Percentiles rank a stretch among this genome's conserved stretches.
phyloP scores from a whole-genome alignment of 164 flowering plant genomes.

The Annona cherimola region DNA sequence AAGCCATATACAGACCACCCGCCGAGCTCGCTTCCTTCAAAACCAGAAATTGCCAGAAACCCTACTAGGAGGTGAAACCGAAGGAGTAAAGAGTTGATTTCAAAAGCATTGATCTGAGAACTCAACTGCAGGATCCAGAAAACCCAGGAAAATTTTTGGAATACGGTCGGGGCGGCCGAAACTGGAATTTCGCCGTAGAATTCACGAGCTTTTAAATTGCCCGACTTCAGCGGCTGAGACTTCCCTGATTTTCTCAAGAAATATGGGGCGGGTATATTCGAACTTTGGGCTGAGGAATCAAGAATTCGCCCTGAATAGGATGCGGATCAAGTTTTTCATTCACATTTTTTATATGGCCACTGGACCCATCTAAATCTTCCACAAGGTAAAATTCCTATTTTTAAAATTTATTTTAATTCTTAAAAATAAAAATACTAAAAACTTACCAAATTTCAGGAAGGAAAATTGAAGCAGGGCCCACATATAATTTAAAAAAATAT shows the following conservation, averaged over 20 bases:
- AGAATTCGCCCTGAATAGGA: too few relatives aligned
- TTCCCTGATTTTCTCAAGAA: background rate
- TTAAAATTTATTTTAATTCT: too few relatives aligned
- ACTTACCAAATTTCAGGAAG: too few relatives aligned
- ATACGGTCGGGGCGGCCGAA: background rate
- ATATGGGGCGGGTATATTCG: background rate
- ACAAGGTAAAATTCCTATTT: too few relatives aligned
- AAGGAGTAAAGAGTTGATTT: background rate
- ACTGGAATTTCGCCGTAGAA: background rate
- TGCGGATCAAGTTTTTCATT: too few relatives aligned
- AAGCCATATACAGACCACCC: conserved; percentile 78
- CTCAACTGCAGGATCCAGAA: background rate
- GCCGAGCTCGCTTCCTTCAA: conserved; percentile 87
- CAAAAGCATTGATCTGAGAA: background rate
- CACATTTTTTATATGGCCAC: too few relatives aligned
- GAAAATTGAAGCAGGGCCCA: too few relatives aligned
- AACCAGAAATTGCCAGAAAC: conserved; percentile 37
- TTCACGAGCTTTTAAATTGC: background rate
- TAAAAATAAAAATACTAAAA: too few relatives aligned
- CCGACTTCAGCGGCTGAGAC: background rate
- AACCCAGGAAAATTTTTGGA: background rate
- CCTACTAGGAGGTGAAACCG: background rate
- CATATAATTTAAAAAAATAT: too few relatives aligned
- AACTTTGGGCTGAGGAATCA: too few relatives aligned
- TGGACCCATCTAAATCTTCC: too few relatives aligned